Conservation (phyloP, 2,329 filamentous ascomycete genomes). For the Penicillium corylophilum region DNA sequence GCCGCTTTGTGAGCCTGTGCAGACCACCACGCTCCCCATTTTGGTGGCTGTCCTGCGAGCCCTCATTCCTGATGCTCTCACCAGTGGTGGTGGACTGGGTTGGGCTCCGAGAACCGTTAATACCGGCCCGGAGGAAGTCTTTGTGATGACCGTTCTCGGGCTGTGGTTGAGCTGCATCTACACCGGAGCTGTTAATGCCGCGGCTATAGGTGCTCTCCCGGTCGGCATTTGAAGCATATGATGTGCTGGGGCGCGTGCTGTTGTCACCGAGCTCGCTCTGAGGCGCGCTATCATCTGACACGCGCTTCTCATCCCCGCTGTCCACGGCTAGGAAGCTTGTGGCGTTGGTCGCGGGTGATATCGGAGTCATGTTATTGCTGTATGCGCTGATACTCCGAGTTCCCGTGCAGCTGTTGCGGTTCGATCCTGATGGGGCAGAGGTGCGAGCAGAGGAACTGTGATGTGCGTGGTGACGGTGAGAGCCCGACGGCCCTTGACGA, state of each 20-base stretch:
- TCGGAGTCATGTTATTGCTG: constrained; percentile 43
- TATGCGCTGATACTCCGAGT: constrained; percentile 44
- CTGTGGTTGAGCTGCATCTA: constrained; percentile 10
- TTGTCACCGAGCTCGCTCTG: constrained; percentile 31
- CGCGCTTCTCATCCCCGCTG: constrained; percentile 40
- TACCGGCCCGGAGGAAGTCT: constrained; percentile 18
- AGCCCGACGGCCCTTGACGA: constrained; percentile 23
- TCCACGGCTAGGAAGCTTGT: constrained; percentile 45
- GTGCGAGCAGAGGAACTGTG: constrained; percentile 36
- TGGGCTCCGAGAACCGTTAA: constrained; percentile 28
- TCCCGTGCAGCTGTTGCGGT: constrained; percentile 40
- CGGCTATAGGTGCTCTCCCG: constrained; percentile 24
- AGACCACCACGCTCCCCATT: constrained; percentile 22
- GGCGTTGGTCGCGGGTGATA: constrained; percentile 46
- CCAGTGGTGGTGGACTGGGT: constrained; percentile 28
- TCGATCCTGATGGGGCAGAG: constrained; percentile 34
- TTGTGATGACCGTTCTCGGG: constrained; percentile 27
- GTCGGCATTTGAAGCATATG: constrained; percentile 23
- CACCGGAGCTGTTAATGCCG: constrained; percentile 21
- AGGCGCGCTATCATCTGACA: constrained; percentile 27
- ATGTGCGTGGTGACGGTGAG: constrained; percentile 32
- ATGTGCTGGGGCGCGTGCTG: constrained; percentile 33
- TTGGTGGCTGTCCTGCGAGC: constrained; percentile 15
- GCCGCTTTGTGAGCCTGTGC: constrained; percentile 36
- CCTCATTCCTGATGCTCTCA: constrained; percentile 28